Conservation (phyloP, 805 yeast genomes). For the Grigorovia yakushimaensis region DNA sequence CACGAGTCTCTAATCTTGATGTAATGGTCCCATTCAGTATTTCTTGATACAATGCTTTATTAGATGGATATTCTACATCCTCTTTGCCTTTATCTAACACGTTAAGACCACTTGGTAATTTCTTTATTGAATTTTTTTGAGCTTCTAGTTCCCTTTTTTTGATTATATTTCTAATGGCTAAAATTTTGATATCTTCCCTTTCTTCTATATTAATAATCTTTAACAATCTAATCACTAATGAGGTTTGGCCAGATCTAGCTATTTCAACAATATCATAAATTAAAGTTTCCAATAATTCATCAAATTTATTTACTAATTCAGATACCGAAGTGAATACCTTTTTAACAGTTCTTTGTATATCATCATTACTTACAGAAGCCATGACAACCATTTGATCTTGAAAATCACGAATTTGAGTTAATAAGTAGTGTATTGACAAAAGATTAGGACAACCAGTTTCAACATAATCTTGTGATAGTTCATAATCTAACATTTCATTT, state of each 20-base stretch:
- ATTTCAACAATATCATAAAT: slow-evolving; percentile 64
- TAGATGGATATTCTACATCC: slow-evolving; percentile 19
- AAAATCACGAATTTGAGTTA: slow-evolving; percentile 67
- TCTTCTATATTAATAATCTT: slow-evolving; percentile 77
- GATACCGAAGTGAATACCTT: slow-evolving; percentile 29
- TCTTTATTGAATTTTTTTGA: slow-evolving; percentile 21
- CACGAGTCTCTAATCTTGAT: slow-evolving; percentile 41
- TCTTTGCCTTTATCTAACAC: neutral
- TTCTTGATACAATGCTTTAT: slow-evolving; percentile 29
- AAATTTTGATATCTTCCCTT: slow-evolving; percentile 57
- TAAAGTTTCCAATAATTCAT: slow-evolving; percentile 50
- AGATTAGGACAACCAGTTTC: slow-evolving; percentile 44
- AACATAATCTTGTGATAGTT: slow-evolving; percentile 20
- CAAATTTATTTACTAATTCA: slow-evolving; percentile 48
- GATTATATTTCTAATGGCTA: slow-evolving; percentile 26
- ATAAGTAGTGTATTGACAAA: slow-evolving; percentile 55
- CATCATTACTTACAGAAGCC: slow-evolving; percentile 45
- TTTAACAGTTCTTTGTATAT: slow-evolving; percentile 55
- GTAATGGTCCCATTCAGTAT: slow-evolving; percentile 33
- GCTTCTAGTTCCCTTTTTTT: slow-evolving; percentile 24
- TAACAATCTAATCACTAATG: slow-evolving; percentile 59
- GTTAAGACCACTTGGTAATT: slow-evolving; percentile 15
- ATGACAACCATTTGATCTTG: slow-evolving; percentile 61
- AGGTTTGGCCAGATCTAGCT: slow-evolving; percentile 55
- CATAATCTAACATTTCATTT: slow-evolving; percentile 42